Conservation (phyloP, 2,329 filamentous ascomycete species). For the Tolypocladium pustulatum region DNA sequence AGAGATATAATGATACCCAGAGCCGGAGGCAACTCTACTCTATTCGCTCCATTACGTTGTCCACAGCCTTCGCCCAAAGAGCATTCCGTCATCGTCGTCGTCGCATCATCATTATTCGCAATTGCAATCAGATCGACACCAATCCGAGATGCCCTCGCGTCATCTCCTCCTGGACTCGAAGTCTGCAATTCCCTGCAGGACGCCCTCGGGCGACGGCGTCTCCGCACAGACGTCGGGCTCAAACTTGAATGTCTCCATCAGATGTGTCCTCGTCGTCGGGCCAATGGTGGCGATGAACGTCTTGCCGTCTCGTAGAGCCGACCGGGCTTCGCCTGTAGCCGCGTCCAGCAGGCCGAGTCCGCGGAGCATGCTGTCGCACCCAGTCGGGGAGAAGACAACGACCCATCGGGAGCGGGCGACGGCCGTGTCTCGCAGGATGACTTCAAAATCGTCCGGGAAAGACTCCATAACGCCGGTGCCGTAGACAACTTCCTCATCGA, state of each 20-base stretch:
- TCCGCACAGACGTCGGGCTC: conserved; percentile 71
- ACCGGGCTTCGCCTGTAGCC: conserved; percentile 27
- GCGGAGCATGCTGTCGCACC: conserved; percentile 49
- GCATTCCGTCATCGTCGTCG: background rate
- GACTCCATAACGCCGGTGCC: conserved; percentile 73
- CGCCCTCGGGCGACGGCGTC: conserved; percentile 71
- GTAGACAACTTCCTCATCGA: conserved; percentile 79
- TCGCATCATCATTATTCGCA: background rate
- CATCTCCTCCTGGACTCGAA: background rate
- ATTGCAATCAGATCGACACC: background rate
- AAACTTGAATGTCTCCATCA: conserved; percentile 54
- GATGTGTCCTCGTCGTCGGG: conserved; percentile 74
- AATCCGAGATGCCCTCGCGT: background rate
- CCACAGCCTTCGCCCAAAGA: no score
- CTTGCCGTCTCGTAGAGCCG: conserved; percentile 20
- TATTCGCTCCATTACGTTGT: conserved; percentile 1
- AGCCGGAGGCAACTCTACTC: background rate
- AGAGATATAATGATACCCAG: background rate
- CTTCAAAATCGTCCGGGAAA: conserved; percentile 59
- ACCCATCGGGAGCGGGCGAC: conserved; percentile 49
- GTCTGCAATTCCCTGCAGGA: conserved; percentile 54
- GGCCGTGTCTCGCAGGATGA: conserved; percentile 34
- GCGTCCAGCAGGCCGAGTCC: conserved; percentile 41
- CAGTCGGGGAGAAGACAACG: conserved; percentile 62
- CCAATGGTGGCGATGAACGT: conserved; percentile 80